Conservation (phyloP, 164 flowering plant genomes). For the Vitis labrusca region DNA sequence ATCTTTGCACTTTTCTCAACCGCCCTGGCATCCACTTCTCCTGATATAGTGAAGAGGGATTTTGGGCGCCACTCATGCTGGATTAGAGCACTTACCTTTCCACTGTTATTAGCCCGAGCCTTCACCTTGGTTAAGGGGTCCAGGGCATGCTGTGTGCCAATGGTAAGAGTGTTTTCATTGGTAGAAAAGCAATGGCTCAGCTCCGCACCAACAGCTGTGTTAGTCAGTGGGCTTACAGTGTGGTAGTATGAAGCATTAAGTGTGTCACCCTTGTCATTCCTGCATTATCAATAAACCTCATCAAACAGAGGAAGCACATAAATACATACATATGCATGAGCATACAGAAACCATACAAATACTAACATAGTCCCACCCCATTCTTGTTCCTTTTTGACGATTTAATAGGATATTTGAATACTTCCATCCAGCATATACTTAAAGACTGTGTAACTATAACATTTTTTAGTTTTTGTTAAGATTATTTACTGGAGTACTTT, state of each 20-base stretch:
- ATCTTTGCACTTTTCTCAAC: slow-evolving; percentile 79
- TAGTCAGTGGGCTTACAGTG: slow-evolving; percentile 53
- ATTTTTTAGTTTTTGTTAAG: too few relatives aligned
- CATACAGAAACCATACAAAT: too few relatives aligned
- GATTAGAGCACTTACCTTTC: slow-evolving; percentile 72
- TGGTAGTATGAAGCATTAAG: slow-evolving; percentile 77
- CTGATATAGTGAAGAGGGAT: slow-evolving; percentile 73
- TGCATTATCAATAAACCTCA: slow-evolving; percentile 18
- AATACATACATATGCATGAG: background rate
- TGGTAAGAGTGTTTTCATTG: slow-evolving; percentile 68
- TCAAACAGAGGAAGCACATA: background rate
- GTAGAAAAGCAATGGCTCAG: slow-evolving; percentile 58
- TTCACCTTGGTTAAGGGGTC: slow-evolving; percentile 73
- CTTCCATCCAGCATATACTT: too few relatives aligned
- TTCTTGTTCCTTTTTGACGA: too few relatives aligned
- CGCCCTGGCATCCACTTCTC: slow-evolving; percentile 79
- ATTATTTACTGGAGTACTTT: too few relatives aligned
- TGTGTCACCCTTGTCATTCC: slow-evolving; percentile 71
- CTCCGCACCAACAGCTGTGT: slow-evolving; percentile 88
- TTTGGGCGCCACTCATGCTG: slow-evolving; percentile 90
- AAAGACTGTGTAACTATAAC: too few relatives aligned
- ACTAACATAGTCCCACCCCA: too few relatives aligned
- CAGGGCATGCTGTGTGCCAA: slow-evolving; percentile 78
- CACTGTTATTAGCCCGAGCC: slow-evolving; percentile 69
- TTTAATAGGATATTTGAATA: too few relatives aligned